These are phyloP conservation scores for Sicyos edulis DNA, from an alignment of 306 rosid genomes.

Conservation along the genomic window DNA sequence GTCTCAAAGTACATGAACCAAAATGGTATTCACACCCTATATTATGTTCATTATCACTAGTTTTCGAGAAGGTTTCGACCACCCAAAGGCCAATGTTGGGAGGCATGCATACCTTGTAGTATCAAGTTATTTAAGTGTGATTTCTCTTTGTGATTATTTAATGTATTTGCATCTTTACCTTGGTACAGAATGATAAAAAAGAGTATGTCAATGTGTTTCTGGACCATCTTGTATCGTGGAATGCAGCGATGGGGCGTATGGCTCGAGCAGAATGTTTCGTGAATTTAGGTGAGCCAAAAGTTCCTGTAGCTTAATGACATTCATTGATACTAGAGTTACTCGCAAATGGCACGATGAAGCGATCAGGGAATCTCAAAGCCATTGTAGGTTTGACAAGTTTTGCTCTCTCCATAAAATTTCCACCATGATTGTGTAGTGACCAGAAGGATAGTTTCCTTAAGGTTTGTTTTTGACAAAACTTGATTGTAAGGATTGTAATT, in stretches of 20 bases:
- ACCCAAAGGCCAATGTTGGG: neutral
- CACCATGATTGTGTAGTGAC: conserved; percentile 8
- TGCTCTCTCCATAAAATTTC: neutral
- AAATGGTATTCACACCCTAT: neutral
- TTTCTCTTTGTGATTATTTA: neutral
- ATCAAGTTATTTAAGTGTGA: neutral
- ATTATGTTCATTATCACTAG: neutral
- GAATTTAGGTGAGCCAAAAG: conserved; percentile 79
- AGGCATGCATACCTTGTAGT: neutral
- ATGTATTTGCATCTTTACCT: neutral
- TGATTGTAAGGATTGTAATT: neutral
- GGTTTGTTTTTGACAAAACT: neutral
- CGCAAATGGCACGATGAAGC: no score
- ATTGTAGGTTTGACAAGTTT: neutral
- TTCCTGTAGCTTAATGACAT: conserved; percentile 53
- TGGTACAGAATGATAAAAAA: conserved; percentile 67
- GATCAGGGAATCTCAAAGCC: neutral
- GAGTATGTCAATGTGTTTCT: conserved; percentile 64
- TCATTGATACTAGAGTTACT: neutral
- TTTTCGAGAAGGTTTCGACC: neutral
- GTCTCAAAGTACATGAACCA: neutral
- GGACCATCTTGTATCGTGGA: conserved; percentile 91
- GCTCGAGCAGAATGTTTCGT: conserved; percentile 65
- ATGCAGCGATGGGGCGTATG: conserved; percentile 58
- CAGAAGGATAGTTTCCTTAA: neutral